Percentiles rank a stretch among this genome's conserved stretches.
Conservation (phyloP, 345 rosid species). For the Arabis hirsuta region DNA sequence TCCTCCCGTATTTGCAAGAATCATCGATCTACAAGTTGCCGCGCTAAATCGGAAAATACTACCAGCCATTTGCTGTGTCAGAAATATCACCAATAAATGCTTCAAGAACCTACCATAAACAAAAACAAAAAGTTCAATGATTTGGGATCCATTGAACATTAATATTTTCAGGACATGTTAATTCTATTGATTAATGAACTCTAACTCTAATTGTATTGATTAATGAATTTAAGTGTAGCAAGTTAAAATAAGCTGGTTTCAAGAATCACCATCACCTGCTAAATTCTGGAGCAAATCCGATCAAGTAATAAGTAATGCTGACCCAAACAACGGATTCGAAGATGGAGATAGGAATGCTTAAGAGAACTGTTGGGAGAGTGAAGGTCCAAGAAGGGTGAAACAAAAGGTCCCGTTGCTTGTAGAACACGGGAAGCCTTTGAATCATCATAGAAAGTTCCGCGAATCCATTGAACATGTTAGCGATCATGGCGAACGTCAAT, state of each 20-base stretch:
- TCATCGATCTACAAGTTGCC: constrained; percentile 75
- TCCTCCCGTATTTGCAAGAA: constrained; percentile 83
- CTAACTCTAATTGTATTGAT: no score
- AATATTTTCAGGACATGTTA: background rate
- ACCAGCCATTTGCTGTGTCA: constrained; percentile 87
- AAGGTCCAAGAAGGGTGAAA: constrained; percentile 89
- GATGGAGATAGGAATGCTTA: constrained; percentile 66
- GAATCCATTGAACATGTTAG: constrained; percentile 88
- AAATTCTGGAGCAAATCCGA: constrained; percentile 79
- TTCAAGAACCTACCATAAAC: constrained; percentile 74
- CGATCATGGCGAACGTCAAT: constrained; percentile 54
- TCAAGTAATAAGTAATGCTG: constrained; percentile 59
- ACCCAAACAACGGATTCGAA: constrained; percentile 80
- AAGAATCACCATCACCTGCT: constrained; percentile 54
- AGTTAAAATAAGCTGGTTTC: background rate
- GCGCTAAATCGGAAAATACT: constrained; percentile 72
- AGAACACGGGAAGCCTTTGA: constrained; percentile 79
- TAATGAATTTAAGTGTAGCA: no score
- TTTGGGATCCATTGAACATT: background rate
- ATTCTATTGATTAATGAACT: background rate
- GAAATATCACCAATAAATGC: constrained; percentile 63
- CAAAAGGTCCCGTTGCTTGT: constrained; percentile 88
- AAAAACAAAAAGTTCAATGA: background rate
- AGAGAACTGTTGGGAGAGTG: constrained; percentile 70
- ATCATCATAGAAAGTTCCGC: constrained; percentile 78